Percentiles rank a stretch among this genome's conserved stretches.
These are phyloP conservation scores for Ascochyta lentis DNA, from an alignment of 2,329 filamentous ascomycete genomes.

Conservation along the genomic window DNA sequence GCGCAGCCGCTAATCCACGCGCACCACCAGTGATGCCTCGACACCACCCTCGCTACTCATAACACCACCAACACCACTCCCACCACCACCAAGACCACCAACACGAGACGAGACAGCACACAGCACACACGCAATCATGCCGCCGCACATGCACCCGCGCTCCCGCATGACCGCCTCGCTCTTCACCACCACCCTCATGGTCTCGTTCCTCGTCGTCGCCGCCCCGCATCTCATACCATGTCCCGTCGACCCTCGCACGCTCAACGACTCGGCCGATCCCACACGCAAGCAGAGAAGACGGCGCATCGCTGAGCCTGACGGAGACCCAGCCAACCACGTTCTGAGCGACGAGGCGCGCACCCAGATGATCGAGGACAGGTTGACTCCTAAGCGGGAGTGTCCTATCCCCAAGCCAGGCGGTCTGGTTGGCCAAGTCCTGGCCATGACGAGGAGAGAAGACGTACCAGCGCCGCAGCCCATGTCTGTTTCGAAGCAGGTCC, in stretches of 20 bases:
- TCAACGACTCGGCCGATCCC: slow-evolving; percentile 69
- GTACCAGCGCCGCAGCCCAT: slow-evolving; percentile 27
- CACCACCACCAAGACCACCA: slow-evolving; percentile 2
- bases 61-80: too few species aligned
- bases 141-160: slow-evolving; percentile 86
- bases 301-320: slow-evolving; percentile 41
- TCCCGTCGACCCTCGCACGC: slow-evolving; percentile 76
- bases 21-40: slow-evolving; percentile 41
- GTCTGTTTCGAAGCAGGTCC: slow-evolving; percentile 13
- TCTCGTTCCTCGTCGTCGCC: slow-evolving; percentile 90
- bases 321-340: slow-evolving; percentile 28
- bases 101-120: not conserved
- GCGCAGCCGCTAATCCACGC: slow-evolving; percentile 21
- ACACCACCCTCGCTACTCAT: slow-evolving; percentile 21
- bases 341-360: slow-evolving; percentile 31
- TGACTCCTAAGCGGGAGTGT: slow-evolving; percentile 70
- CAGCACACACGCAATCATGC: slow-evolving; percentile 60
- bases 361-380: slow-evolving; percentile 27
- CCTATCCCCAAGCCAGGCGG: slow-evolving; percentile 91
- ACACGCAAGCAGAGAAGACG: slow-evolving; percentile 49
- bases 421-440: slow-evolving; percentile 75
- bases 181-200: slow-evolving; percentile 89
- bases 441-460: slow-evolving; percentile 61
- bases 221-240: slow-evolving; percentile 91
- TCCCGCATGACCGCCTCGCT: slow-evolving; percentile 92